A percentile compares a stretch with the other conserved stretches of the same genome.
phyloP scores from a whole-genome alignment of 495 filamentous ascomycete species.

The Annulohypoxylon moriforme region DNA sequence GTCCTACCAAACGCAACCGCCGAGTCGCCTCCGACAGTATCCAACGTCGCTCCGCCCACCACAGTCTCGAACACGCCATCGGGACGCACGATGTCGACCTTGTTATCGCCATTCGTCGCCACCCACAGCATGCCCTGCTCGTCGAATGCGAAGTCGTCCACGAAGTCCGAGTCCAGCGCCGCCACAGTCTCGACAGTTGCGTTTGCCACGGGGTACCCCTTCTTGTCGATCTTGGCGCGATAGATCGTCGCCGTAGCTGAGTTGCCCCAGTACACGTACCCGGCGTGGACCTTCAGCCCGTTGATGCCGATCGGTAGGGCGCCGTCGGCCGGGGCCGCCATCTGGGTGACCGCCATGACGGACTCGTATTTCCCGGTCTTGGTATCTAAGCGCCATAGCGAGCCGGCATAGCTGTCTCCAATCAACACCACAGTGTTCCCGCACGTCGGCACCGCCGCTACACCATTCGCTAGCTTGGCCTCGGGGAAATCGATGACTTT shows the following conservation, averaged over 20 bases:
- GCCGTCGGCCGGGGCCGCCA: conserved; percentile 12
- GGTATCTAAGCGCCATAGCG: conserved; percentile 50
- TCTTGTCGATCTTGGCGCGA: conserved; percentile 40
- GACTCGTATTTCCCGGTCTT: conserved; percentile 38
- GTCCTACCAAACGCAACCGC: conserved; percentile 48
- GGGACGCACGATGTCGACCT: conserved; percentile 40
- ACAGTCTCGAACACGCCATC: conserved; percentile 44
- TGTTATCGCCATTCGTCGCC: conserved; percentile 41
- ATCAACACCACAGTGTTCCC: conserved; percentile 37
- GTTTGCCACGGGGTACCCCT: conserved; percentile 42
- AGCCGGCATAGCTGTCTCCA: conserved; percentile 54
- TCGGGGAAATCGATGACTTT: conserved; percentile 49
- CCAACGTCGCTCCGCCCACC: conserved; percentile 41
- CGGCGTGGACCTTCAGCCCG: conserved; percentile 49
- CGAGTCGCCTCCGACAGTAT: conserved; percentile 43
- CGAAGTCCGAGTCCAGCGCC: conserved; percentile 18
- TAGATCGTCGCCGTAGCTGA: conserved; percentile 52
- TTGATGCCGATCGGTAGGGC: conserved; percentile 56
- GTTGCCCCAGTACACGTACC: conserved; percentile 58
- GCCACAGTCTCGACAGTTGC: conserved; percentile 37
- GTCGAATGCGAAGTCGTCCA: conserved; percentile 56
- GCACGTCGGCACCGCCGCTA: conserved; percentile 35
- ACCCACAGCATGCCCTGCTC: conserved; percentile 44
- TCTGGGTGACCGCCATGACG: conserved; percentile 35
- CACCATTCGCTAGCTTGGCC: conserved; percentile 54